A percentile compares a stretch with the other conserved stretches of the same genome.
Evolutionary conservation across 2,329 filamentous ascomycete species (phyloP).

Genomic region (Ophiosphaerella narmari): DNA sequence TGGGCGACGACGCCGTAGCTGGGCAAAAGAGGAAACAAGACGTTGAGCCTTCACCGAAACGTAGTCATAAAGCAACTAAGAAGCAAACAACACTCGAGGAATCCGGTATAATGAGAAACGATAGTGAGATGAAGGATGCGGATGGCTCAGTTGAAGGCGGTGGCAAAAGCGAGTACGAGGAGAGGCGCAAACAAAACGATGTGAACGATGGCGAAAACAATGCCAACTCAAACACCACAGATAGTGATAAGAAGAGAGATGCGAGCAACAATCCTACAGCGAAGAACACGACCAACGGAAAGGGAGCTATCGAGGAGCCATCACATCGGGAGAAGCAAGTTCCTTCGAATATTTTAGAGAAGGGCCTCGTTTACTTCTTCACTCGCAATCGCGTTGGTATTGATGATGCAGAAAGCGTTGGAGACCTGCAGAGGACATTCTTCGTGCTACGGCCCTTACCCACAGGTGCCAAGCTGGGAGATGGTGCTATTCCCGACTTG

Average conservation of each 20-base stretch:
- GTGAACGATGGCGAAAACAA: conserved; percentile 4
- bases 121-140: conserved; percentile 33
- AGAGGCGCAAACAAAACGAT: conserved; percentile 24
- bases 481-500: conserved; percentile 61
- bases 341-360: conserved; percentile 74
- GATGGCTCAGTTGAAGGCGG: conserved; percentile 9
- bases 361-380: conserved; percentile 91
- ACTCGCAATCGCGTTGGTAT: conserved; percentile 76
- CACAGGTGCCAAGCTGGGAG: conserved; percentile 68
- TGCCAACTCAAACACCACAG: conserved; percentile 7
- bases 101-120: conserved; percentile 49
- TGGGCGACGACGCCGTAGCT: conserved; percentile 36
- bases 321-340: conserved; percentile 56
- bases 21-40: conserved; percentile 50
- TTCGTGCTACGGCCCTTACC: conserved; percentile 77
- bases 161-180: conserved; percentile 14
- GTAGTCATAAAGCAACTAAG: conserved; percentile 49
- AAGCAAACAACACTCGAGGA: conserved; percentile 61
- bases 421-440: conserved; percentile 77
- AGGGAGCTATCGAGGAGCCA: conserved; percentile 53
- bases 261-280: conserved; percentile 12
- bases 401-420: conserved; percentile 68
- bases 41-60: conserved; percentile 46
- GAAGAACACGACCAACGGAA: conserved; percentile 25
- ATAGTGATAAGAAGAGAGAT: conserved; percentile 28